Conservation (phyloP, 768 basidiomycete species). For the Heimioporus sp. region DNA sequence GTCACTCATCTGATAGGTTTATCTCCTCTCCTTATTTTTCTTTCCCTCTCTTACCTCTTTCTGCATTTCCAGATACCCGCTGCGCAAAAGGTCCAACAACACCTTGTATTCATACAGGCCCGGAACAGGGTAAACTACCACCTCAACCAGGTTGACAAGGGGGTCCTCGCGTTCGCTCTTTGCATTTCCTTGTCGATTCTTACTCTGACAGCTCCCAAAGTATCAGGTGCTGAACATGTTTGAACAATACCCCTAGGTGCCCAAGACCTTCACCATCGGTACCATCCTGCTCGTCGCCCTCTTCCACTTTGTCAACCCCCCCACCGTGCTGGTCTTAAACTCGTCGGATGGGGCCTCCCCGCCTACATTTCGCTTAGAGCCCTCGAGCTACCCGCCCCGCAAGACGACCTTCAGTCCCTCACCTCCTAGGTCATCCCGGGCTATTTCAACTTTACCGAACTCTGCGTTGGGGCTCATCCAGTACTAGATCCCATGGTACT, state of each 20-base stretch:
- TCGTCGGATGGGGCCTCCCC: slow-evolving; percentile 92
- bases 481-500: slow-evolving; percentile 95
- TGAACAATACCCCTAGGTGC: slow-evolving; percentile 89
- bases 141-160: slow-evolving; percentile 90
- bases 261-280: slow-evolving; percentile 86
- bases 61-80: too few species aligned
- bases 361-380: slow-evolving; percentile 96
- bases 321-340: slow-evolving; percentile 87
- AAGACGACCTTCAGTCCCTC: slow-evolving; percentile 93
- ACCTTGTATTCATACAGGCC: slow-evolving; percentile 82
- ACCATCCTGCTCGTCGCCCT: slow-evolving; percentile 61
- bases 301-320: too few species aligned
- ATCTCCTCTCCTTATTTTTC: too few species aligned
- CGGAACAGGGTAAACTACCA: slow-evolving; percentile 82
- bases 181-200: neutral
- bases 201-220: slow-evolving; percentile 63
- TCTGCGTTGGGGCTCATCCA: slow-evolving; percentile 80
- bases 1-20: too few species aligned
- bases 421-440: slow-evolving; percentile 98
- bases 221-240: slow-evolving; percentile 82
- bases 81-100: slow-evolving; percentile 82
- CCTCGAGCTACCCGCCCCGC: slow-evolving; percentile 78
- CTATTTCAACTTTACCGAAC: slow-evolving; percentile 84
- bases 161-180: slow-evolving; percentile 52
- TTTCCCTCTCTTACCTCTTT: too few species aligned